Base-by-base conservation (phyloP, 345 rosid genomes). In the Lepidium sativum region DNA sequence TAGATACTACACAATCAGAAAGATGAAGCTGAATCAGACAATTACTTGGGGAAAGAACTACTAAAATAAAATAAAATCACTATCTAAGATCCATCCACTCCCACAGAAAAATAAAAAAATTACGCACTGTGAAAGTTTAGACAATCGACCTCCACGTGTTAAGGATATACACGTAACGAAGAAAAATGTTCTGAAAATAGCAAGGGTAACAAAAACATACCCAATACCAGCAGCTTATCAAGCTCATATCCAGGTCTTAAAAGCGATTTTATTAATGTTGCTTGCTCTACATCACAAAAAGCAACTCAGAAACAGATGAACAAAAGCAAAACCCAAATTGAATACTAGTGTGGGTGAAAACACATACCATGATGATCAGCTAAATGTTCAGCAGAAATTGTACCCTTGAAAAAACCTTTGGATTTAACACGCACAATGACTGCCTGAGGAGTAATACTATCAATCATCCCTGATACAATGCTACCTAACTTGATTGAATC, bases 361-460 rank as follows among this genome's bases (percentile, higher is more conserved):
- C 14, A 65, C 48, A 52, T 83, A 94, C 99, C 99, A 75, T 81
- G 88, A 76, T 83, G 95, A 77, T 94, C 99, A 50, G 97, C 87
- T 80, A 94, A 75, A 78, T 94, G 99, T 72, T 89, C 96, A 53
- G 77, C 65, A 49, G 82, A 63, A 67, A 94, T 79, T 70, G 80
- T 82, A 64, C 99, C 99, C 85, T 76, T 90, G 60, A 79, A 67
- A 75, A 77, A 59, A 62, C 79, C 80, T 70, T 78, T 87, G 37
- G 80, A 80, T 39, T 80, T 81, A 63, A 87, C 81, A 74, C 67
- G 74, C 34, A 94, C 81, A 65, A 79, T 45, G 35, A 90, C 80
- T 32, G 77, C 83, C 77, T 71, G 75, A 33, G 88, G 78, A 54
- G 86, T 81, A 16, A 94, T 68, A 54, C 69, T 73, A 61, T 89